Evolutionary conservation across 371 early-diverging fungal genomes (phyloP), one percentile per base, ranked within the genome.

Genomic region (Apophysomyces ossiformis): DNA sequence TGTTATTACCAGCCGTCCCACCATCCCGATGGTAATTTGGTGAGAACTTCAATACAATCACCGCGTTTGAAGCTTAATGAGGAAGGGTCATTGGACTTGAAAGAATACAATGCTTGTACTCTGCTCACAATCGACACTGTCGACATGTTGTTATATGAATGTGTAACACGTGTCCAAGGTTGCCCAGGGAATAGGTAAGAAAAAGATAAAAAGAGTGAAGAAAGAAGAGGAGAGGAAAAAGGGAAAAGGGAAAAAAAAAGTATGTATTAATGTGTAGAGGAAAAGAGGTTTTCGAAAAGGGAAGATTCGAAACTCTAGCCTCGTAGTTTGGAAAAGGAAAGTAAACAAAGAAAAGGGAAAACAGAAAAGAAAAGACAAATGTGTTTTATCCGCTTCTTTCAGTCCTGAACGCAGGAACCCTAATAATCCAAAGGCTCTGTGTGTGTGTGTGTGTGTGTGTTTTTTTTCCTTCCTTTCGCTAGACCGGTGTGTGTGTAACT

Each of bases 11-110:
- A 77, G 21, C 93, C 94, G 75, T 96, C 92, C 97, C 97, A 96
- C 97, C 97, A 96, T 12, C 97, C 97, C 4, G 93, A 88, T 62
- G 90, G 89, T 56, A 95, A 88, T 60, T 92, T 90, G 5, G 89
- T 82, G 37, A 93, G 82, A 4, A 96, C 96, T 68, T 93, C 89
- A 66, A 96, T 90, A 58, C 88, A 82, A 68, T 95, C 96, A 67
- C 90, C 94, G 67, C 89, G 85, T 16, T 86, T 76, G 65, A 96
- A 95, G 18, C 87, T 81, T 63, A 96, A 83, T 16, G 89, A 86
- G 44, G 92, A 84, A 61, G 84, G 78, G 58, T 87, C 95, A 18
- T 89, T 77, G 32, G 93, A 87, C 38, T 57, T 64, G 32, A 61
- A 15, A 46, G 46, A 21, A 26, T 45, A 61, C 21, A 39, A 18